Evolutionary conservation across 164 flowering plant species (phyloP).

Genomic region (Aristolochia contorta): DNA sequence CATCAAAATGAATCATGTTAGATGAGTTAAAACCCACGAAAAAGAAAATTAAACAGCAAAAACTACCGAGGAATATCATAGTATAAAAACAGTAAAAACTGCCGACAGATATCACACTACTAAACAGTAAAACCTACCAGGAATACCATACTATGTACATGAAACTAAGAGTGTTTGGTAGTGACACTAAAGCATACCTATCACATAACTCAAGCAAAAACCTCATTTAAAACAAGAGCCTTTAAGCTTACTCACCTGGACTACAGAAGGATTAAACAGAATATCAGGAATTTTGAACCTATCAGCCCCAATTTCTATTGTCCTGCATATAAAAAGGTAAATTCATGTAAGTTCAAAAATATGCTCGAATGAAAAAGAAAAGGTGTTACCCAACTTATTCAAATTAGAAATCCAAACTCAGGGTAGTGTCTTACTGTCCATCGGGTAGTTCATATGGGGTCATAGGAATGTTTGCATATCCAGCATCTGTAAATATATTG

Average conservation of each 20-base stretch:
- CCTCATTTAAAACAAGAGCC: no score
- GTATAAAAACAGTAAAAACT: no score
- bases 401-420: background rate
- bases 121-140: no score
- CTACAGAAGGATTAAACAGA: constrained; percentile 81
- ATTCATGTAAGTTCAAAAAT: background rate
- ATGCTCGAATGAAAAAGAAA: background rate
- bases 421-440: constrained; percentile 74
- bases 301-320: constrained; percentile 93
- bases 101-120: no score
- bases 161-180: no score
- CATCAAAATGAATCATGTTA: background rate
- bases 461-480: constrained; percentile 92
- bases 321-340: constrained; percentile 32
- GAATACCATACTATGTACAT: no score
- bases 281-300: constrained; percentile 95
- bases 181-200: no score
- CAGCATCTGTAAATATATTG: constrained; percentile 40
- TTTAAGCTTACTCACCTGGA: constrained; percentile 40
- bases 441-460: constrained; percentile 98
- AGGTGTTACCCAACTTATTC: background rate
- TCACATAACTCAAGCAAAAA: no score
- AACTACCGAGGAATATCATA: no score
- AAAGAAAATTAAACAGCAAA: no score
- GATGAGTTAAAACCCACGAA: no score